Evolutionary conservation across 371 early-diverging fungal genomes (phyloP).

Genomic region (Mucor mucedo): DNA sequence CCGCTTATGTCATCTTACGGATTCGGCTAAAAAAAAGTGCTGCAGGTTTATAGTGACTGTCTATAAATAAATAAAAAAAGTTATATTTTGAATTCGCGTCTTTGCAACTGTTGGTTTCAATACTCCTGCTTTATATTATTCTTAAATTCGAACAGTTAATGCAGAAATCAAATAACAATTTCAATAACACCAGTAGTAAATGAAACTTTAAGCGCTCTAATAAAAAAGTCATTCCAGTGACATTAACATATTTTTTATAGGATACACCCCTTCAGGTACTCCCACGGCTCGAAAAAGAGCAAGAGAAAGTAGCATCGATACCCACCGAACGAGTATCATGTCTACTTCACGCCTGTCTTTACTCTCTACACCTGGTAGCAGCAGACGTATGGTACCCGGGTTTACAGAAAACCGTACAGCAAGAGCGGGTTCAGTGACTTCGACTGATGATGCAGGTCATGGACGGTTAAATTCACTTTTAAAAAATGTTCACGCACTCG

Average conservation of each 20-base stretch:
- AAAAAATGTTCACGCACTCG: not conserved
- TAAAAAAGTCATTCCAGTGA: not conserved
- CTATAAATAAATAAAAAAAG: too few species aligned
- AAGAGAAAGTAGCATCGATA: not conserved
- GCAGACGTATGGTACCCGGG: too few species aligned
- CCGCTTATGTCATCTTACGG: too few species aligned
- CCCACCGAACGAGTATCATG: not conserved
- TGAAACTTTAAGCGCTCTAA: not conserved
- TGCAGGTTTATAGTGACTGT: too few species aligned
- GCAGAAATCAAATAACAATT: not conserved
- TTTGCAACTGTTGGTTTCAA: not conserved
- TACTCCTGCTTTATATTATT: not conserved
- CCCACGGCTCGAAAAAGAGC: slow-evolving; percentile 3
- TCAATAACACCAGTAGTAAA: not conserved
- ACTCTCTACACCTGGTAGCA: slow-evolving; percentile 1
- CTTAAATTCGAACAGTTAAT: not conserved
- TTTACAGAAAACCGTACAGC: not conserved
- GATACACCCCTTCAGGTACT: slow-evolving; percentile 5
- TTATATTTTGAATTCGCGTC: not conserved
- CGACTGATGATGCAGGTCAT: not conserved
- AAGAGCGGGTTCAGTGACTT: not conserved
- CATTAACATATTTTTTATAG: not conserved
- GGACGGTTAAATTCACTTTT: not conserved
- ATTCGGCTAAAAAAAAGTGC: too few species aligned
- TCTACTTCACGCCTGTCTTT: slow-evolving; percentile 14